Evolutionary conservation across 2,329 filamentous ascomycete genomes (phyloP).

Genomic region (Talaromyces atroroseus): DNA sequence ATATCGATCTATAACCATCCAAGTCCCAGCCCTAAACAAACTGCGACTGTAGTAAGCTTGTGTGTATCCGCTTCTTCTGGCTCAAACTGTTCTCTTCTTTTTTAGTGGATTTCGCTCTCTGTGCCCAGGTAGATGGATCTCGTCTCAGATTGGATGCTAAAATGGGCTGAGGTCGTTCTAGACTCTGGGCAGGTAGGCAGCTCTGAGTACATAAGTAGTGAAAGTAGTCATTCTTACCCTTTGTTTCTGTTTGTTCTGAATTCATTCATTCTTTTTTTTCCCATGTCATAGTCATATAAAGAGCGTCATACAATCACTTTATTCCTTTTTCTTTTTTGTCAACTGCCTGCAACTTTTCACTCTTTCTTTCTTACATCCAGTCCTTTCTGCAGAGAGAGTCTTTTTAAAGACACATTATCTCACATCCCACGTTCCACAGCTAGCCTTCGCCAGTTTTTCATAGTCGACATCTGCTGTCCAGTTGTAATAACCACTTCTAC

Average conservation of each 20-base stretch:
- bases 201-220: not conserved
- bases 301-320: not conserved
- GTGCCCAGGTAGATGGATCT: not conserved
- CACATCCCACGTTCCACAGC: no score
- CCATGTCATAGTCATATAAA: not conserved
- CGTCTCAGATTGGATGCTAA: not conserved
- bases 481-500: not conserved
- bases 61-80: not conserved
- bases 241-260: not conserved
- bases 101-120: not conserved
- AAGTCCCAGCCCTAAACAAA: not conserved
- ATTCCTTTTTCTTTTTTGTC: not conserved
- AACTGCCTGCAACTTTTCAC: not conserved
- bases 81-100: no score
- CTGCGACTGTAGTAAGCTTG: not conserved
- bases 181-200: not conserved
- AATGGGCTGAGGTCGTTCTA: not conserved
- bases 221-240: not conserved
- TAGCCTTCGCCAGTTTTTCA: no score
- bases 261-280: not conserved
- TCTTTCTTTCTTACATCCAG: not conserved
- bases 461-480: no score
- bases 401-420: not conserved
- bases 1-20: constrained; percentile 5
- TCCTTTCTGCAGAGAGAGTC: not conserved